Evolutionary conservation across 768 basidiomycete genomes (phyloP).

Genomic region (Lactifluus subvellereus): DNA sequence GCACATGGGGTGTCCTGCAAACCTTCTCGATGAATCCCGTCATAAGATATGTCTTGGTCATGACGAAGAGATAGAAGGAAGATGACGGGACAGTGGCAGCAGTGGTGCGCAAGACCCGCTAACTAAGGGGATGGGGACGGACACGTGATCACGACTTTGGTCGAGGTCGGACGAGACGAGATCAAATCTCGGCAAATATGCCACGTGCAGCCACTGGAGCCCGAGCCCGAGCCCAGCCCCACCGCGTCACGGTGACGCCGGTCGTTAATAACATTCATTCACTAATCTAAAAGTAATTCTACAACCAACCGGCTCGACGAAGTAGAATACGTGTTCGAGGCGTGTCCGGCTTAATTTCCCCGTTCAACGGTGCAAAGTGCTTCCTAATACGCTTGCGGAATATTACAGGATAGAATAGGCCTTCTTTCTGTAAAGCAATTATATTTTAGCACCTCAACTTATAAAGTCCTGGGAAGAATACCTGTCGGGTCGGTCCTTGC

Average conservation of each 20-base stretch:
- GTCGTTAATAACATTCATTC: background rate
- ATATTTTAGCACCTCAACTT: background rate
- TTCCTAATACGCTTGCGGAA: constrained; percentile 20
- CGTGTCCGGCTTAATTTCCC: constrained; percentile 31
- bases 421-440: constrained; percentile 12
- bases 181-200: background rate
- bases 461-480: background rate
- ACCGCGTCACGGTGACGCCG: too few relatives aligned
- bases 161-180: background rate
- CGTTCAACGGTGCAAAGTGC: constrained; percentile 28
- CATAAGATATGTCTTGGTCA: constrained; percentile 85
- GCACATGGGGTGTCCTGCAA: constrained; percentile 24
- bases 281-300: background rate
- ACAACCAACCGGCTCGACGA: constrained; percentile 14
- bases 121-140: too few relatives aligned
- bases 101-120: background rate
- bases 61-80: constrained; percentile 33
- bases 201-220: too few relatives aligned
- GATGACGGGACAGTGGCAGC: background rate
- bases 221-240: too few relatives aligned
- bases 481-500: constrained; percentile 20
- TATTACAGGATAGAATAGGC: constrained; percentile 22
- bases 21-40: constrained; percentile 79
- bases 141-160: too few relatives aligned
- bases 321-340: constrained; percentile 26